A percentile compares a stretch with the other conserved stretches of the same genome.
phyloP scores from a whole-genome alignment of 768 basidiomycete genomes.

The Phylloporus arenicola region DNA sequence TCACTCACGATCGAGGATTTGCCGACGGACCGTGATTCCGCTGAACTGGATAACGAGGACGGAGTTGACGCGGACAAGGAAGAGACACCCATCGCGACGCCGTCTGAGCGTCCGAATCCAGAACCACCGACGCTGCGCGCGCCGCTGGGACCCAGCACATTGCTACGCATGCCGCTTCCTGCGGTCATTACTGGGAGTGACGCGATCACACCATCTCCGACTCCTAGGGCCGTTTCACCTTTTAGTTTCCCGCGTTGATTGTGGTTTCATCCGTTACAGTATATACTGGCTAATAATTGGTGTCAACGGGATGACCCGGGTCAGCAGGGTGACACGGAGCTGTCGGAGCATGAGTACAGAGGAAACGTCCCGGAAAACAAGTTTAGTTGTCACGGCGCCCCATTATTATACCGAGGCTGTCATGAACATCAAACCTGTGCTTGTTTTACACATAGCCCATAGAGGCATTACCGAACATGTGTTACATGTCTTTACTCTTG shows the following conservation, averaged over 20 bases:
- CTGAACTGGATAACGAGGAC: background rate
- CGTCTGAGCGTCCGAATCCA: constrained; percentile 50
- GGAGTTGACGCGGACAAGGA: constrained; percentile 9
- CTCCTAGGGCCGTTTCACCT: constrained; percentile 19
- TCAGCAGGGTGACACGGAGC: background rate
- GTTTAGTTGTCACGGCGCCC: background rate
- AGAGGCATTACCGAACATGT: background rate
- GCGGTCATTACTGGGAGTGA: constrained; percentile 40
- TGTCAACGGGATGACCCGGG: background rate
- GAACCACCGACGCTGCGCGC: constrained; percentile 51
- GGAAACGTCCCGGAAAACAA: background rate
- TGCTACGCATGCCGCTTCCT: constrained; percentile 32
- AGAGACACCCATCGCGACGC: constrained; percentile 38
- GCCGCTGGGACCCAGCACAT: constrained; percentile 35
- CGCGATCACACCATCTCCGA: constrained; percentile 43
- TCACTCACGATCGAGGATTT: constrained; percentile 13
- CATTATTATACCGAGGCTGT: background rate
- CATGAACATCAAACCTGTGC: too few species aligned
- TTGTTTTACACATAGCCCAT: background rate
- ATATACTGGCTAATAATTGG: background rate
- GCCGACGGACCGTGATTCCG: background rate
- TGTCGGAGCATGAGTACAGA: background rate
- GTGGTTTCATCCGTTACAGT: background rate
- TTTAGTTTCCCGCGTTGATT: constrained; percentile 7
- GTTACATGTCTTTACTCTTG: background rate